These are phyloP conservation scores for Beauveria bassiana DNA, from an alignment of 2,329 filamentous ascomycete genomes.

Conservation along the genomic window DNA sequence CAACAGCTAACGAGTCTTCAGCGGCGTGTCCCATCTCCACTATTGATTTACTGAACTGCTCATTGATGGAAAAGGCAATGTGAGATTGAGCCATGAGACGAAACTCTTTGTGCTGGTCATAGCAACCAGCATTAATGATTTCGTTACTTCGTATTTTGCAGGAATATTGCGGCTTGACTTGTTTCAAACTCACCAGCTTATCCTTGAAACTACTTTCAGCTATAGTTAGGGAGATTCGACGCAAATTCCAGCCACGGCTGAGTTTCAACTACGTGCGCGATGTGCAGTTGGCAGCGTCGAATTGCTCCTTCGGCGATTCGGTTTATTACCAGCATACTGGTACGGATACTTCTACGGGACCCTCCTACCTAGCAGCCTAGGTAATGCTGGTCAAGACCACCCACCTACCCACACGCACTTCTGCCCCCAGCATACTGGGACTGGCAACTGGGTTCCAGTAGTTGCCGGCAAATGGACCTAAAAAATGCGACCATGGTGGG, in stretches of 20 bases:
- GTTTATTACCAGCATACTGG: background rate
- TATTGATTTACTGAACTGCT: background rate
- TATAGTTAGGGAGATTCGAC: background rate
- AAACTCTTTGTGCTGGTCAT: background rate
- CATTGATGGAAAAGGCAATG: background rate
- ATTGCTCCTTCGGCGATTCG: background rate
- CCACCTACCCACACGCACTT: background rate
- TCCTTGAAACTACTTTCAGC: conserved; percentile 2
- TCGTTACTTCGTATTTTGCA: background rate
- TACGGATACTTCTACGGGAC: background rate
- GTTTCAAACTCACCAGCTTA: background rate
- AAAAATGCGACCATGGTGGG: conserved; percentile 2
- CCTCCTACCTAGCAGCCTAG: background rate
- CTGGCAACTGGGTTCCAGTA: background rate
- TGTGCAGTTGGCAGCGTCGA: background rate
- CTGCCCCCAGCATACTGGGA: background rate
- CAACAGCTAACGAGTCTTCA: background rate
- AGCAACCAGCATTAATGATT: background rate
- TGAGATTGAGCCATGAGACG: background rate
- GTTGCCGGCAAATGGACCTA: conserved; percentile 8
- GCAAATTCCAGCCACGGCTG: background rate
- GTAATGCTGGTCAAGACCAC: no score
- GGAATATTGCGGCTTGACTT: background rate
- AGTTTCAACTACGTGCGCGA: background rate
- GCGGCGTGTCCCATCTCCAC: background rate